phyloP scores from a whole-genome alignment of 164 flowering plant species.

The Aristolochia fimbriata region DNA sequence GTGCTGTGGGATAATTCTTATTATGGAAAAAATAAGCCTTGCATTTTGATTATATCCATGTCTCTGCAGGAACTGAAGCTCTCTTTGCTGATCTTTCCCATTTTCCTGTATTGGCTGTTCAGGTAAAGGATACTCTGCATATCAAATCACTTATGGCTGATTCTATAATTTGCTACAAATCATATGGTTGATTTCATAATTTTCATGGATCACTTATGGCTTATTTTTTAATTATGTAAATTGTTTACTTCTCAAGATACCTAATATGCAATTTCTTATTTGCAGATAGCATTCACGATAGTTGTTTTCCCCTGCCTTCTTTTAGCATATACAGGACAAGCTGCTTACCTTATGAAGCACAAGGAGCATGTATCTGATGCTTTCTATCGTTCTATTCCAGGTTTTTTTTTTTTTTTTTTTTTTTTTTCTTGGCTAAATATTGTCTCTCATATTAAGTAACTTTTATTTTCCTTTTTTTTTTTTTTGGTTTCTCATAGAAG shows the following conservation, averaged over 20 bases:
- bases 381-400: slow-evolving; percentile 91
- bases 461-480: neutral
- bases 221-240: no score
- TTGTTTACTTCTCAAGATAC: neutral
- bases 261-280: neutral
- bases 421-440: neutral
- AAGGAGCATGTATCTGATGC: slow-evolving; percentile 54
- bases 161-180: neutral
- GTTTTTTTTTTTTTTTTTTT: slow-evolving; percentile 18
- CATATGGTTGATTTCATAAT: no score
- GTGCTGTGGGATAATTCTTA: neutral
- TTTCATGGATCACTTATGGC: no score
- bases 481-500: slow-evolving; percentile 30
- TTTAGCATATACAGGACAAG: slow-evolving; percentile 89
- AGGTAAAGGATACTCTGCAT: slow-evolving; percentile 11
- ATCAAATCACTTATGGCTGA: neutral
- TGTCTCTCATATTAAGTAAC: slow-evolving; percentile 2
- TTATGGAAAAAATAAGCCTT: neutral
- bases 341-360: slow-evolving; percentile 74
- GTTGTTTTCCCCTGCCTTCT: slow-evolving; percentile 95
- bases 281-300: slow-evolving; percentile 66
- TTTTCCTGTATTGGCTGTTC: slow-evolving; percentile 82
- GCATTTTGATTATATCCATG: neutral
- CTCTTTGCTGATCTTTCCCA: slow-evolving; percentile 90
- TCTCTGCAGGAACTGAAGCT: slow-evolving; percentile 83